Percentiles rank a stretch among this genome's conserved stretches.
Evolutionary conservation across 257 asterid genomes (phyloP).

Genomic region (Dorcoceras hygrometricum): DNA sequence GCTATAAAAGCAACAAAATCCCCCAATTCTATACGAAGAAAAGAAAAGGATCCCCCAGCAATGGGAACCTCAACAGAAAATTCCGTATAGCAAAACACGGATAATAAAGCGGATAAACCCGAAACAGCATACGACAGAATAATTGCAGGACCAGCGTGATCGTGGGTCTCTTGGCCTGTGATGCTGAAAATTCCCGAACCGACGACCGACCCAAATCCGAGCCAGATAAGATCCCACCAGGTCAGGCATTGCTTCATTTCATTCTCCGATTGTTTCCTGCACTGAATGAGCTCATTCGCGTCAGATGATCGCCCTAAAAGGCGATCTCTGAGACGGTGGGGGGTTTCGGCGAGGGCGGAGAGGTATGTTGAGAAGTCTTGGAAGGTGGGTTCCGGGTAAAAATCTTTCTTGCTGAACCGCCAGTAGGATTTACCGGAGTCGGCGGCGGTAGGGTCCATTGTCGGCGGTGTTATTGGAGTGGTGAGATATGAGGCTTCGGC

Average conservation of each 20-base stretch:
- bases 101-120: constrained; percentile 79
- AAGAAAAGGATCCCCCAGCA: constrained; percentile 94
- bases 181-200: constrained; percentile 91
- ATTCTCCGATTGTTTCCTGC: constrained; percentile 66
- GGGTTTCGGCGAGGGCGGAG: constrained; percentile 59
- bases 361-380: constrained; percentile 48
- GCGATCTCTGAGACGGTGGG: constrained; percentile 76
- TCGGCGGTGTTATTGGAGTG: constrained; percentile 16
- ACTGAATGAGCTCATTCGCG: constrained; percentile 46
- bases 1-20: constrained; percentile 90
- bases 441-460: constrained; percentile 31
- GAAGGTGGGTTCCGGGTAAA: constrained; percentile 92
- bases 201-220: constrained; percentile 87
- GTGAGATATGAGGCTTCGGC: constrained; percentile 28
- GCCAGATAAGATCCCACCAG: constrained; percentile 97
- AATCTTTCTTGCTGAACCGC: constrained; percentile 82
- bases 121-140: constrained; percentile 77
- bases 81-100: constrained; percentile 88
- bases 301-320: constrained; percentile 68
- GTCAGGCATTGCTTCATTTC: constrained; percentile 75
- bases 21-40: constrained; percentile 81
- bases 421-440: constrained; percentile 52
- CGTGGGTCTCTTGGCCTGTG: constrained; percentile 75
- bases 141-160: constrained; percentile 80
- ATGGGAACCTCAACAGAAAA: constrained; percentile 86